Evolutionary conservation across 2,329 filamentous ascomycete species (phyloP).

Genomic region (Emergomyces pasteurianus): DNA sequence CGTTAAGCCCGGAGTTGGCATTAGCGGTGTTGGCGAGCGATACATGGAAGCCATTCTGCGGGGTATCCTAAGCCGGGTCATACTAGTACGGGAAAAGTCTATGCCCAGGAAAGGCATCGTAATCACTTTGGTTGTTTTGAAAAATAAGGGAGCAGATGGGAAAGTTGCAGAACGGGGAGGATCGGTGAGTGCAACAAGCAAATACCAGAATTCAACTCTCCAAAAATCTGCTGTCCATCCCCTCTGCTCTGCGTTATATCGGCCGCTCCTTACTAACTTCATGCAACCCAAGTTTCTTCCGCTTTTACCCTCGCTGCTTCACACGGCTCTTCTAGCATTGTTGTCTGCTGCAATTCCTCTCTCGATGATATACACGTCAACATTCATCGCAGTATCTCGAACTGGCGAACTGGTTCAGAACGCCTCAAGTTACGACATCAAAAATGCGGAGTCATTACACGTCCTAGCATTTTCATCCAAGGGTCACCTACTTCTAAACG

Average conservation of each 20-base stretch:
- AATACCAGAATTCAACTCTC: background rate
- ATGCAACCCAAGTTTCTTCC: constrained; percentile 53
- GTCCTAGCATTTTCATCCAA: constrained; percentile 71
- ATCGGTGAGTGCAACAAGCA: constrained; percentile 20
- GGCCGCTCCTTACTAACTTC: background rate
- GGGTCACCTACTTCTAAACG: constrained; percentile 60
- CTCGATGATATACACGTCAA: constrained; percentile 56
- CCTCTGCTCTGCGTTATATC: background rate
- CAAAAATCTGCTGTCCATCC: background rate
- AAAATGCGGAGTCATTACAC: constrained; percentile 59
- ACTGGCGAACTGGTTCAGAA: constrained; percentile 39
- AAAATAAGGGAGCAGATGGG: constrained; percentile 21
- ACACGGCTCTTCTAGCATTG: constrained; percentile 65
- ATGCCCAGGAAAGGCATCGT: constrained; percentile 33
- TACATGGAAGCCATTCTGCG: constrained; percentile 57
- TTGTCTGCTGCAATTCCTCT: constrained; percentile 75
- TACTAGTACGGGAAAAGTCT: constrained; percentile 32
- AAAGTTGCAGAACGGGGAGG: constrained; percentile 24
- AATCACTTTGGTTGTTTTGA: constrained; percentile 31
- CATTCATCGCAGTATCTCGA: constrained; percentile 47
- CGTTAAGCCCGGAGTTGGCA: constrained; percentile 71
- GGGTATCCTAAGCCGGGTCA: constrained; percentile 24
- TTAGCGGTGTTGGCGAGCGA: constrained; percentile 71
- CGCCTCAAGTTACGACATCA: constrained; percentile 52
- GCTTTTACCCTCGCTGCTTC: constrained; percentile 69